Evolutionary conservation across 1,139 yeast genomes (phyloP), one percentile per base, ranked within the genome.

Genomic region (Candida freyschussii): DNA sequence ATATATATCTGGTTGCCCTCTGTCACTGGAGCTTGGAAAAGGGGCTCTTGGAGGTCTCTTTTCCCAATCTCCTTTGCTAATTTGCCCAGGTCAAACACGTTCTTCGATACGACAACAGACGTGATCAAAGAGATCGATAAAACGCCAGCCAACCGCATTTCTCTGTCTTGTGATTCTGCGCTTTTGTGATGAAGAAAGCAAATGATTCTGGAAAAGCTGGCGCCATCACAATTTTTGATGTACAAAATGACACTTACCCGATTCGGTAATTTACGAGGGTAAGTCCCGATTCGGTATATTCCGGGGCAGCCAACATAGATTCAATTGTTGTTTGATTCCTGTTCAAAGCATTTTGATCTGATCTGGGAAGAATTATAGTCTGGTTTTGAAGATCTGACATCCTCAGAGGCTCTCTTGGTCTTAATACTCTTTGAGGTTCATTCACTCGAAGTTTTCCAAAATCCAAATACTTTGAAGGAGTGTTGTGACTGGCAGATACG

Each of bases 11-110:
- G n/a, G n/a, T 30, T 30, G 5, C 28, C 26, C 11, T 10, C 5
- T n/a, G 21, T 23, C 16, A 29, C 27, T 10, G 39, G 39, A 3
- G 21, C 37, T 11, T 33, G 24, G 25, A 40, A 35, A 11, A 34
- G 31, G 2, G 41, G 41, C 7, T 23, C 18, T 22, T 37, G 41
- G 5, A 26, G 17, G 22, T 48, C 53, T 8, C 45, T 43, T 29
- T 48, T 40, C 6, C 32, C 18, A 34, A 41, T 20, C 32, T 39
- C 29, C 37, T 39, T 10, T 33, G 27, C 23, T 37, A 38, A 25
- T 34, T 33, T 40, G 3, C 13, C 13, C 33, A 39, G 17, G 37
- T 40, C 41, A 12, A 40, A 27, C 17, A 37, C 24, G 30, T 35
- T 40, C 34, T 40, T 40, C 13, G 39, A 34, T 6, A 5, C 9